Conservation (phyloP, 345 rosid genomes). For the Citrus cavaleriei region DNA sequence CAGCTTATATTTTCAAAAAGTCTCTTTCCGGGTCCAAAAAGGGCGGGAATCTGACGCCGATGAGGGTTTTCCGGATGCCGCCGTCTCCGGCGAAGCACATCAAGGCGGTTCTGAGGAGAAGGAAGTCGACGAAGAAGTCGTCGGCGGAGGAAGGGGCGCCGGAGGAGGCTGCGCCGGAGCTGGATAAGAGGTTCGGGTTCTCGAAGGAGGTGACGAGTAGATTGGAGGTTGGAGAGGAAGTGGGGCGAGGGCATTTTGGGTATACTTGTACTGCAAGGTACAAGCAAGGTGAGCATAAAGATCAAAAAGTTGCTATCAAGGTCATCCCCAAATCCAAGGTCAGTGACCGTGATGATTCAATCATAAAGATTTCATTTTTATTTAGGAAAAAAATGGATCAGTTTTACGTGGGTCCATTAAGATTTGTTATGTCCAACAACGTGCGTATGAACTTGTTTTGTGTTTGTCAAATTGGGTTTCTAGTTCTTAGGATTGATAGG, state of each 20-base stretch:
- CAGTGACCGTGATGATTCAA: background rate
- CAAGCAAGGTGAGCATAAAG: conserved; percentile 86
- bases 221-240: conserved; percentile 77
- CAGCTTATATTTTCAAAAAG: conserved; percentile 55
- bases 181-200: conserved; percentile 92
- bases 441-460: background rate
- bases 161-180: conserved; percentile 42
- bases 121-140: conserved; percentile 40
- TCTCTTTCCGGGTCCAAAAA: conserved; percentile 31
- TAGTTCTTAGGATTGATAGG: no score
- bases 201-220: conserved; percentile 65
- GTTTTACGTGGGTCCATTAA: background rate
- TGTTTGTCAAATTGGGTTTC: background rate
- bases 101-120: conserved; percentile 59
- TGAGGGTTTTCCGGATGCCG: conserved; percentile 61
- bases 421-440: background rate
- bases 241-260: conserved; percentile 98
- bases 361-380: background rate
- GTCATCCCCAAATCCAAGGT: conserved; percentile 95
- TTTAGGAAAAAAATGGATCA: background rate
- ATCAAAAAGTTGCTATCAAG: conserved; percentile 87
- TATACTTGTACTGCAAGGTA: conserved; percentile 89
- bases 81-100: conserved; percentile 97
- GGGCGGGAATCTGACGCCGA: conserved; percentile 60
- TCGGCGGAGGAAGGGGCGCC: conserved; percentile 32